phyloP scores from a whole-genome alignment of 2,329 filamentous ascomycete species.

The Aspergillus ruber region DNA sequence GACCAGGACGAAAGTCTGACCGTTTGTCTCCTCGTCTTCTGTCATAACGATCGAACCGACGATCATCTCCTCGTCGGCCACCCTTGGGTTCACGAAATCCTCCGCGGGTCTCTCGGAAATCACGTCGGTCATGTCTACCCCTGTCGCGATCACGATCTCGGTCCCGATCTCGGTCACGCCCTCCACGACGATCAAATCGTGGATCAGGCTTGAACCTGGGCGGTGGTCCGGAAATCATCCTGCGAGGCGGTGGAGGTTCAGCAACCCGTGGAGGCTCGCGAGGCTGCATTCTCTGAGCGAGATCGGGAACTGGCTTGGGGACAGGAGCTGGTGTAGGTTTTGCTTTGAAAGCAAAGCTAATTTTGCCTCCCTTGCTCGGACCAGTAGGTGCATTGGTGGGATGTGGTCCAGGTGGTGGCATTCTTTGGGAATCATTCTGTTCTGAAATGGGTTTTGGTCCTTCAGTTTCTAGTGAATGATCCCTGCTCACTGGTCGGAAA shows the following conservation, averaged over 20 bases:
- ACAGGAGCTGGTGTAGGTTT: slow-evolving; percentile 56
- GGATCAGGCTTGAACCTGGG: slow-evolving; percentile 36
- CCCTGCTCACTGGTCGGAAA: slow-evolving; percentile 56
- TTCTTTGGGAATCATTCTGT: slow-evolving; percentile 40
- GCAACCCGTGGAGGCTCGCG: slow-evolving; percentile 32
- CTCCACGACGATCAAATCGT: slow-evolving; percentile 34
- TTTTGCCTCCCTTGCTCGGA: slow-evolving; percentile 57
- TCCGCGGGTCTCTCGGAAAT: slow-evolving; percentile 23
- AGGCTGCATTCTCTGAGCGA: slow-evolving; percentile 42
- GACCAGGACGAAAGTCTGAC: slow-evolving; percentile 34
- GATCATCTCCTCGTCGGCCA: slow-evolving; percentile 30
- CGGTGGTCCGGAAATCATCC: slow-evolving; percentile 29
- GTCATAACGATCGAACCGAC: slow-evolving; percentile 37
- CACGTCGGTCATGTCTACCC: slow-evolving; percentile 28
- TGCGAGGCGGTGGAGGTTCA: slow-evolving; percentile 31
- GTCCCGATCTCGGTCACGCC: slow-evolving; percentile 33
- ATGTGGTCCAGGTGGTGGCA: slow-evolving; percentile 51
- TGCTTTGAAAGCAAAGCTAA: slow-evolving; percentile 89
- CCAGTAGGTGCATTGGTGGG: slow-evolving; percentile 48
- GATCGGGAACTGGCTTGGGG: slow-evolving; percentile 45
- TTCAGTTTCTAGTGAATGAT: slow-evolving; percentile 59
- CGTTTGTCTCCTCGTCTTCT: slow-evolving; percentile 30
- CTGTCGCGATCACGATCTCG: slow-evolving; percentile 22
- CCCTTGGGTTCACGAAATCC: slow-evolving; percentile 23
- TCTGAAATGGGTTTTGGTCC: slow-evolving; percentile 42